Base-by-base conservation (phyloP, 441 rosid genomes). In the Jatropha multifida region DNA sequence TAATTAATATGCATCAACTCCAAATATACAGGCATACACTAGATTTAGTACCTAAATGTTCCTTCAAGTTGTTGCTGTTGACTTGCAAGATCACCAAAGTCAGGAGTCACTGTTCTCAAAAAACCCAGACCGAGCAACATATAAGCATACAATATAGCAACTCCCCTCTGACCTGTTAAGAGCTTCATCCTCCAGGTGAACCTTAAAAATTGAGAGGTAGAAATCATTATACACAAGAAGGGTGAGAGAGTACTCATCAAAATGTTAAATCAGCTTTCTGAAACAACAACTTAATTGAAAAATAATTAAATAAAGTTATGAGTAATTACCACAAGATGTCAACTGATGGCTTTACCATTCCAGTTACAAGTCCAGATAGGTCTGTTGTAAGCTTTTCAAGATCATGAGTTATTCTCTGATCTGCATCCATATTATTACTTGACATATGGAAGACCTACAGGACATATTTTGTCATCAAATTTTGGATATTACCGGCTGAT, bases 171-270 rank as follows among this genome's bases (percentile, higher is more conserved):
- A 75, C 99, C 99, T 69, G 98, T 94, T 88, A 97, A 83, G 56
- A 89, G 90, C 92, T 93, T 93, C 99, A 97, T 97, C 87, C 99
- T 94, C 99, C 99, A 97, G 66, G 99, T 94, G 80, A 97, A 94
- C 99, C 98, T 97, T 71, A 76, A 67, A 79, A 77, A 78, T 67
- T 62, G 71, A 82, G 46, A 71, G 72, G 70, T 56, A 38, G 61
- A 64, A 6, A 74, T 76, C 58, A 80, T 61, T 71, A 71, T 63
- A 12, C 15, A 0, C 40, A 37, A 42, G 20, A 44, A 42, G 56
- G 15, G 26, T 32, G 14, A 17, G 56, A 42, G 15, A 40, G 38
- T 6, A 41, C 41, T 61, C 4, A 26, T 60, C 44, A 59, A 8
- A 71, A 41, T 44, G 17, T 59, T 37, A 61, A 55, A 55, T 69